These are phyloP conservation scores for Lineolata rhizophorae DNA, from an alignment of 495 filamentous ascomycete species.

Conservation along the genomic window DNA sequence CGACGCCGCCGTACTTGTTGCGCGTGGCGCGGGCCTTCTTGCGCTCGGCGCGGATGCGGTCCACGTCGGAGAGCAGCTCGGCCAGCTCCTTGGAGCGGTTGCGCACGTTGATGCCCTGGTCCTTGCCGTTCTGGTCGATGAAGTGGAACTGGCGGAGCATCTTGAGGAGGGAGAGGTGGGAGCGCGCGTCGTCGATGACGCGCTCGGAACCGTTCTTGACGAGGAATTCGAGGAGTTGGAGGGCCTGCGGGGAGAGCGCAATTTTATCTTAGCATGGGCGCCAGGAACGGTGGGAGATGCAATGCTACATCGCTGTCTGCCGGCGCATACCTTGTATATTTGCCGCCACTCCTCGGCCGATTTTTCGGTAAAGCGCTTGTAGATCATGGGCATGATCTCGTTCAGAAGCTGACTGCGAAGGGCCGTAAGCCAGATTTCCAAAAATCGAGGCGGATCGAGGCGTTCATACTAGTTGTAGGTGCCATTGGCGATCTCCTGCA, in stretches of 20 bases:
- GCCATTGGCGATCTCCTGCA: slow-evolving; percentile 96
- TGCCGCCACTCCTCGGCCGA: slow-evolving; percentile 96
- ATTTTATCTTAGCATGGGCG: too few species aligned
- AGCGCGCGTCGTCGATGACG: slow-evolving; percentile 91
- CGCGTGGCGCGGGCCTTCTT: slow-evolving; percentile 83
- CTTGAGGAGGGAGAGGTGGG: slow-evolving; percentile 82
- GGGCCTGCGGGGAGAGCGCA: slow-evolving; percentile 26
- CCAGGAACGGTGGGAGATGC: not conserved
- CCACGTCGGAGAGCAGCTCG: slow-evolving; percentile 83
- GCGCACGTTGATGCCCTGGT: slow-evolving; percentile 93
- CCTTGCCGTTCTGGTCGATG: slow-evolving; percentile 92
- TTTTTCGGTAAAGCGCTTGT: slow-evolving; percentile 97
- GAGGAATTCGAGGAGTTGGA: slow-evolving; percentile 91
- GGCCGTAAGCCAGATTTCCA: slow-evolving; percentile 1
- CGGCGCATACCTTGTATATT: slow-evolving; percentile 62
- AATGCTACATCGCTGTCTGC: not conserved
- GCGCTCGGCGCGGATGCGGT: slow-evolving; percentile 72
- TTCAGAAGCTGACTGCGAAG: slow-evolving; percentile 67
- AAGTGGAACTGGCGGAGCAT: slow-evolving; percentile 98
- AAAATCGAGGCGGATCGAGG: not conserved
- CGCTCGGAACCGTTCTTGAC: slow-evolving; percentile 97
- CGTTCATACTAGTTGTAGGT: slow-evolving; percentile 86
- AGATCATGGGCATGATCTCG: slow-evolving; percentile 99
- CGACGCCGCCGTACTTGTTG: slow-evolving; percentile 85
- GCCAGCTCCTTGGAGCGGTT: slow-evolving; percentile 90